Conservation (phyloP, 2,329 filamentous ascomycete species). For the Talaromyces marneffei region DNA sequence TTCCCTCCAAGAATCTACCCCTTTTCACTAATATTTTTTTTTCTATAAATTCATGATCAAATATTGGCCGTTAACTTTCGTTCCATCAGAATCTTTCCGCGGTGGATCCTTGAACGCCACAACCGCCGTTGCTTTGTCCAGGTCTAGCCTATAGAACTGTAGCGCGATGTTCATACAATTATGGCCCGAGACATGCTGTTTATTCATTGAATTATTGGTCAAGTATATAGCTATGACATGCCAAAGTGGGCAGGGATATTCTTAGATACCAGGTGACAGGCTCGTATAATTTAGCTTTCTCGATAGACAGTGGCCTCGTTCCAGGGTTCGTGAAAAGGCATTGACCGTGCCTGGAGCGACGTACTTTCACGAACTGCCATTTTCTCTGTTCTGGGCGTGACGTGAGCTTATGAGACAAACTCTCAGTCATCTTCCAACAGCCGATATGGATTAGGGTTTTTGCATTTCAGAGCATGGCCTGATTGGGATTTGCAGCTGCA, state of each 20-base stretch:
- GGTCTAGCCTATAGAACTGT: background rate
- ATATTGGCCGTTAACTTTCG: background rate
- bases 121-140: background rate
- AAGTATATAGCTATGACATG: background rate
- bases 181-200: background rate
- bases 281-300: no score
- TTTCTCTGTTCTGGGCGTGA: no score
- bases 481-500: no score
- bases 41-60: background rate
- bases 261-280: no score
- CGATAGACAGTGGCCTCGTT: no score
- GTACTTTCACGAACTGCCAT: no score
- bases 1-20: background rate
- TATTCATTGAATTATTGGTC: background rate
- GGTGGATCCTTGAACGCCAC: slow-evolving; percentile 1
- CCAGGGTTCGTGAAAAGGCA: no score
- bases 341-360: no score
- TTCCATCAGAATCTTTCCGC: slow-evolving; percentile 13
- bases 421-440: no score
- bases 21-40: background rate
- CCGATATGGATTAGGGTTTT: no score
- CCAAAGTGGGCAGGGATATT: background rate
- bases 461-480: no score
- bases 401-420: no score
- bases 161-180: background rate